These are phyloP conservation scores for Ettlia oleoabundans DNA, from an alignment of 139 green algal genomes.

Conservation along the genomic window DNA sequence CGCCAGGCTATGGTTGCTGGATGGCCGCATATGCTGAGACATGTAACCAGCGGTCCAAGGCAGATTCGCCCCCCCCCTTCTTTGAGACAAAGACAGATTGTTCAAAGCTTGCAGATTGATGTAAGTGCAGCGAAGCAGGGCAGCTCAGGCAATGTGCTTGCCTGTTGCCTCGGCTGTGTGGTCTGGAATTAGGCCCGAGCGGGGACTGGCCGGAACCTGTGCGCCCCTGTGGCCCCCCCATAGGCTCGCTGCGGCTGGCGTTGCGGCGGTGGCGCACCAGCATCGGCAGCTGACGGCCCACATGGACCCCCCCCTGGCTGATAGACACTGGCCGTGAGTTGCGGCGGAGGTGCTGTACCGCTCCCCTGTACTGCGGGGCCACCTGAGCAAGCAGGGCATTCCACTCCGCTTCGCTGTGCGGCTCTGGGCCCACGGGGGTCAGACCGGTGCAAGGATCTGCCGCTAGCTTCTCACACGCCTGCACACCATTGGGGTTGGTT, in stretches of 20 bases:
- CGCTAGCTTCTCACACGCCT: background rate
- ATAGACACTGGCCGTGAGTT: background rate
- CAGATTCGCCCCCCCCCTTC: no score
- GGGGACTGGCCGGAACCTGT: no score
- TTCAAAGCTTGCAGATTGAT: no score
- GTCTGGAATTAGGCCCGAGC: background rate
- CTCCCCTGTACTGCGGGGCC: background rate
- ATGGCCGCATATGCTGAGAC: no score
- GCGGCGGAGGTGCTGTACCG: background rate
- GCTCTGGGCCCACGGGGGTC: background rate
- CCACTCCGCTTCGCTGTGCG: conserved; percentile 33
- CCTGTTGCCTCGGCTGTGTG: background rate
- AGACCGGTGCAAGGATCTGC: background rate
- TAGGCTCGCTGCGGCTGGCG: background rate
- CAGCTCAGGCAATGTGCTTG: background rate
- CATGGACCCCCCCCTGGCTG: background rate
- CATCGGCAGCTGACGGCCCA: conserved; percentile 6
- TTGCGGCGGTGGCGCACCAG: conserved; percentile 15
- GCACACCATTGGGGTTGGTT: background rate
- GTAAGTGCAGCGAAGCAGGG: no score
- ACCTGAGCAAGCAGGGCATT: conserved; percentile 11
- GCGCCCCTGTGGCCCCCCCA: background rate
- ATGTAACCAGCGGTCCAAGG: no score
- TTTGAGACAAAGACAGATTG: no score
- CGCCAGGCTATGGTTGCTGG: no score